Evolutionary conservation across 768 basidiomycete species (phyloP), one percentile per base, ranked within the genome.

Genomic region (Jaapia argillacea): DNA sequence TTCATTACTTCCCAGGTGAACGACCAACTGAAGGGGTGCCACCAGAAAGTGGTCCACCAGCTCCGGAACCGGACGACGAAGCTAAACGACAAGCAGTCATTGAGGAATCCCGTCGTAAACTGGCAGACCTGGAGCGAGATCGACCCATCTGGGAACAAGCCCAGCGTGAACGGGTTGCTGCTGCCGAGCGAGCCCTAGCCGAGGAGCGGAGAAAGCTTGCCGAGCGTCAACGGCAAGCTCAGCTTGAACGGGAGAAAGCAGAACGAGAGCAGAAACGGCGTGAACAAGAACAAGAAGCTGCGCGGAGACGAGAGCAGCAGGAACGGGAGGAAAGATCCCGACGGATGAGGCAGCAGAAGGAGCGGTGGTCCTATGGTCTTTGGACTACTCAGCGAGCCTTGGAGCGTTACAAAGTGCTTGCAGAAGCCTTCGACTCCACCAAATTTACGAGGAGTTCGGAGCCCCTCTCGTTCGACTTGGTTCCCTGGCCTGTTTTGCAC

Each of bases 401-500:
- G 23, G 84, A 87, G 51, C 72, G 79, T 23, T 90, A 84, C 61
- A 75, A 65, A 36, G 54, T 58, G 24, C 66, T 83, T 5, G 66
- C 72, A 47, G 78, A 77, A 18, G 66, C 68, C 24, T 89, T 89
- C 54, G 83, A 88, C 57, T 53, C 62, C 13, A 61, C 72, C 7
- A 77, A 72, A 48, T 85, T 80, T 59, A 63, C 70, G 3, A 49
- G 63, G 27, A 7, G 7, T 10, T 67, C 69, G 18, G 59, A 68
- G 12, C 74, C 77, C 3, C 57, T 86, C n/a, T 58, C 68, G 3
- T 77, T 79, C 46, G 72, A 77, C 37, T 70, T 69, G 31, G 66
- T 90, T 24, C 85, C 86, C 0, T 90, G 86, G 86, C 87, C 87
- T 2, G 76, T 81, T 12, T 57, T 89, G 26, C 64, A 66, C 39